phyloP scores from a whole-genome alignment of 768 basidiomycete genomes.

The Xanthoconium stramineum region DNA sequence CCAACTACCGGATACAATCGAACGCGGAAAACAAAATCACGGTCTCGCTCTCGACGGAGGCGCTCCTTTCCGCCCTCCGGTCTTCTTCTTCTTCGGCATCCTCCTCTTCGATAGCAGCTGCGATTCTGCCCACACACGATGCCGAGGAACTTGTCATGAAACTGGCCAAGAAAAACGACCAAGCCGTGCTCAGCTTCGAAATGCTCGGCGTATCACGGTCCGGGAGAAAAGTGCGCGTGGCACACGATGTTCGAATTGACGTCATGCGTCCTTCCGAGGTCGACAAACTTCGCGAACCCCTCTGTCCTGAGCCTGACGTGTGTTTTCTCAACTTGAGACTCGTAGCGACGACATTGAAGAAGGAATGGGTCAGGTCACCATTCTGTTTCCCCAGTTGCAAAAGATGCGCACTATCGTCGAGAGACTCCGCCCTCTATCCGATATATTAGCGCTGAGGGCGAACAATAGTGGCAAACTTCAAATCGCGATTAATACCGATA shows the following conservation, averaged over 20 bases:
- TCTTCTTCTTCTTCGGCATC: constrained; percentile 54
- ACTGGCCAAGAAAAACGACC: constrained; percentile 82
- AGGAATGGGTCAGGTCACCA: constrained; percentile 55
- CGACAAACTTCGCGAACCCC: constrained; percentile 68
- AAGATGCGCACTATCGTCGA: constrained; percentile 81
- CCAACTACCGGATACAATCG: constrained; percentile 80
- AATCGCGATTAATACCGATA: constrained; percentile 60
- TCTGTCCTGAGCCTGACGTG: constrained; percentile 86
- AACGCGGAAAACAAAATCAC: constrained; percentile 82
- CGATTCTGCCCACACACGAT: constrained; percentile 38
- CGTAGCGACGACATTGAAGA: constrained; percentile 2
- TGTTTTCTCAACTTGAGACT: constrained; percentile 24
- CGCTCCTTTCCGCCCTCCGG: constrained; percentile 69
- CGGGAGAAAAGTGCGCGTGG: constrained; percentile 61
- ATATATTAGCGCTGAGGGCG: constrained; percentile 64
- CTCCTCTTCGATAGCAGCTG: constrained; percentile 32
- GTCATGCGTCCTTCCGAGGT: constrained; percentile 76
- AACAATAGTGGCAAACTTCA: constrained; percentile 58
- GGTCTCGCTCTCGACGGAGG: constrained; percentile 67
- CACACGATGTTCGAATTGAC: constrained; percentile 81
- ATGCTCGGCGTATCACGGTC: constrained; percentile 63
- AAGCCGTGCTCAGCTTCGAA: constrained; percentile 74
- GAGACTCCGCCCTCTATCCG: constrained; percentile 65
- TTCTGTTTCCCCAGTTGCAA: constrained; percentile 69
- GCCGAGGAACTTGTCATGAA: constrained; percentile 74